Conservation (phyloP, 116 monocot species). For the Dioscorea cayenensis region DNA sequence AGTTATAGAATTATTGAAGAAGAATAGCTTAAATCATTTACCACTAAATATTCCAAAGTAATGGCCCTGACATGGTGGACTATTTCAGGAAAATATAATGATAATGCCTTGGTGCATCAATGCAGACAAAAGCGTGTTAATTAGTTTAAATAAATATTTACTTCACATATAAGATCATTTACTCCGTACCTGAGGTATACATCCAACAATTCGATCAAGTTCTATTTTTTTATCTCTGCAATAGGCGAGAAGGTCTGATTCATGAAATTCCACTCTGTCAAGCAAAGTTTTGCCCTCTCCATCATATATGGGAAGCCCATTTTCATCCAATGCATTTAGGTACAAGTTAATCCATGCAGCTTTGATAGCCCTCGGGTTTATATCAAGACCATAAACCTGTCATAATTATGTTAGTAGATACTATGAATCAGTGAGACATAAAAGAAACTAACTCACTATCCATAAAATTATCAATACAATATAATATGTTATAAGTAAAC, state of each 20-base stretch:
- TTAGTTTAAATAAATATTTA: too few relatives aligned
- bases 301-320: slow-evolving; percentile 68
- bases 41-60: not conserved
- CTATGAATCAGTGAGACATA: too few relatives aligned
- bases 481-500: too few relatives aligned
- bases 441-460: too few relatives aligned
- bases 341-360: slow-evolving; percentile 84
- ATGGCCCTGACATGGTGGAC: too few relatives aligned
- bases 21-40: too few relatives aligned
- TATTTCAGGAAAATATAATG: too few relatives aligned
- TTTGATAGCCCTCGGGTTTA: slow-evolving; percentile 95
- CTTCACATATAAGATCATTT: not conserved
- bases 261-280: slow-evolving; percentile 90
- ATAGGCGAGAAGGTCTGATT: slow-evolving; percentile 91
- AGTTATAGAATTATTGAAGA: not conserved
- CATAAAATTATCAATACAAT: too few relatives aligned
- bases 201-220: slow-evolving; percentile 91
- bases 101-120: too few relatives aligned
- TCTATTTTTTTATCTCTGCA: slow-evolving; percentile 72
- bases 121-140: too few relatives aligned
- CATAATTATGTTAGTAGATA: slow-evolving; percentile 2
- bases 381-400: slow-evolving; percentile 96
- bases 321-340: slow-evolving; percentile 88
- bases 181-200: slow-evolving; percentile 85
- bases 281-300: slow-evolving; percentile 78